These are phyloP conservation scores for Tulasnella sp. DNA, from an alignment of 768 basidiomycete genomes.

Conservation along the genomic window DNA sequence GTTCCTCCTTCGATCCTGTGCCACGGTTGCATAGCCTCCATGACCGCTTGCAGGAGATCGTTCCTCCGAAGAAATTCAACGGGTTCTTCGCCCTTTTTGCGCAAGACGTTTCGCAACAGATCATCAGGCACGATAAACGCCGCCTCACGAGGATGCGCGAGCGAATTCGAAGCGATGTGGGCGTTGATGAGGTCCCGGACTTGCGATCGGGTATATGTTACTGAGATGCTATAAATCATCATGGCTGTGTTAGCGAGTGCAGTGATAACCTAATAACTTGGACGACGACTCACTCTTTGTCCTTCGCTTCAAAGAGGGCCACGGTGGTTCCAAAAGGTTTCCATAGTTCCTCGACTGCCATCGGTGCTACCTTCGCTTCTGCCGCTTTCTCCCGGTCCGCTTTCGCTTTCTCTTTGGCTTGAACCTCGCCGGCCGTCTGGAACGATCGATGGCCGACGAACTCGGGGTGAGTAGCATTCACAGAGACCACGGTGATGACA, in stretches of 20 bases:
- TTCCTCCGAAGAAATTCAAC: slow-evolving; percentile 35
- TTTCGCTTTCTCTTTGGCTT: slow-evolving; percentile 50
- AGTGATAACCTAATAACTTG: slow-evolving; percentile 27
- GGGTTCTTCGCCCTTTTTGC: slow-evolving; percentile 28
- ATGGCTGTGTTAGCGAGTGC: not conserved
- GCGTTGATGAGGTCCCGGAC: slow-evolving; percentile 46
- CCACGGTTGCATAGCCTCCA: slow-evolving; percentile 67
- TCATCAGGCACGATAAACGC: slow-evolving; percentile 61
- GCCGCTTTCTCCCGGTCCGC: slow-evolving; percentile 45
- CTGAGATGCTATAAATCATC: slow-evolving; percentile 34
- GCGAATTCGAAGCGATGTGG: slow-evolving; percentile 50
- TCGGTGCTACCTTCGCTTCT: slow-evolving; percentile 34
- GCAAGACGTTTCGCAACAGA: slow-evolving; percentile 15
- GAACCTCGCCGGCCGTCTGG: slow-evolving; percentile 55
- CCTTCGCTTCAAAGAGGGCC: slow-evolving; percentile 52
- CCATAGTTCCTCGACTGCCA: slow-evolving; percentile 61
- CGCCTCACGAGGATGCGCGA: slow-evolving; percentile 57
- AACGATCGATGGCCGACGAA: slow-evolving; percentile 43
- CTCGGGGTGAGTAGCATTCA: slow-evolving; percentile 47
- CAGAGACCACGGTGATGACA: slow-evolving; percentile 30
- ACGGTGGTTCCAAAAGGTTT: slow-evolving; percentile 54
- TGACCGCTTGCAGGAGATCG: slow-evolving; percentile 43
- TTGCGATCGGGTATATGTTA: slow-evolving; percentile 46
- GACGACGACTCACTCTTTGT: slow-evolving; percentile 48
- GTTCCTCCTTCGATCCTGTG: slow-evolving; percentile 27